These are phyloP conservation scores for Lecanosticta acicola DNA, from an alignment of 2,329 filamentous ascomycete genomes.

Conservation along the genomic window DNA sequence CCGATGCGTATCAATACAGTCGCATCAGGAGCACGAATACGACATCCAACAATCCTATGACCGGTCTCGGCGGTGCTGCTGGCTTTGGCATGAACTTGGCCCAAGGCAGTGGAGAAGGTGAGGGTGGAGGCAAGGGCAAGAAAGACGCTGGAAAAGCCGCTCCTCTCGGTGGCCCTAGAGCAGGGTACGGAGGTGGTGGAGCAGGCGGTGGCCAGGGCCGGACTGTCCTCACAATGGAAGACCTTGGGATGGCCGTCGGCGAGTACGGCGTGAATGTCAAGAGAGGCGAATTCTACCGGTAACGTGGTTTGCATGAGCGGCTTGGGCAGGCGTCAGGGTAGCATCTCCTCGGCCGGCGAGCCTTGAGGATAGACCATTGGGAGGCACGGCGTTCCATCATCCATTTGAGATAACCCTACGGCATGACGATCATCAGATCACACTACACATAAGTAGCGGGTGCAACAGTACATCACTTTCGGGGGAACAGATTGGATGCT, in stretches of 20 bases:
- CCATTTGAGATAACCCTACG: background rate
- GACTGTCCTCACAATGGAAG: slow-evolving; percentile 97
- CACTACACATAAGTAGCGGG: background rate
- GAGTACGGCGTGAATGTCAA: slow-evolving; percentile 98
- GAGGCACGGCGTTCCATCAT: background rate
- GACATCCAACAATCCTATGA: slow-evolving; percentile 86
- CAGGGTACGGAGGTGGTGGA: slow-evolving; percentile 70
- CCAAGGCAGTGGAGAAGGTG: slow-evolving; percentile 47
- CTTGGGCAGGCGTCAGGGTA: slow-evolving; percentile 4
- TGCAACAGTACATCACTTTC: background rate
- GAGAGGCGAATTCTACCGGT: slow-evolving; percentile 94
- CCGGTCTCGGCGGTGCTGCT: slow-evolving; percentile 69
- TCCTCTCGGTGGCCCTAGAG: slow-evolving; percentile 45
- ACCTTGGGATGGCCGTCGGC: slow-evolving; percentile 93
- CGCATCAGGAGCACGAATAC: slow-evolving; percentile 91
- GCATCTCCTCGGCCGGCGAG: slow-evolving; percentile 18
- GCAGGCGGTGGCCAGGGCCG: slow-evolving; percentile 83
- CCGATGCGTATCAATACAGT: slow-evolving; percentile 95
- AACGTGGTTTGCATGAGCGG: slow-evolving; percentile 20
- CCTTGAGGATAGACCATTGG: slow-evolving; percentile 13
- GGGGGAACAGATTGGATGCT: too few species aligned
- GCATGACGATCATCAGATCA: background rate
- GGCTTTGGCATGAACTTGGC: slow-evolving; percentile 59
- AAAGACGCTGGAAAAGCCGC: slow-evolving; percentile 35
- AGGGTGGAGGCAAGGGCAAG: slow-evolving; percentile 49